These are phyloP conservation scores for Rhexocercosporidium sp. DNA, from an alignment of 2,329 filamentous ascomycete genomes.

Conservation along the genomic window DNA sequence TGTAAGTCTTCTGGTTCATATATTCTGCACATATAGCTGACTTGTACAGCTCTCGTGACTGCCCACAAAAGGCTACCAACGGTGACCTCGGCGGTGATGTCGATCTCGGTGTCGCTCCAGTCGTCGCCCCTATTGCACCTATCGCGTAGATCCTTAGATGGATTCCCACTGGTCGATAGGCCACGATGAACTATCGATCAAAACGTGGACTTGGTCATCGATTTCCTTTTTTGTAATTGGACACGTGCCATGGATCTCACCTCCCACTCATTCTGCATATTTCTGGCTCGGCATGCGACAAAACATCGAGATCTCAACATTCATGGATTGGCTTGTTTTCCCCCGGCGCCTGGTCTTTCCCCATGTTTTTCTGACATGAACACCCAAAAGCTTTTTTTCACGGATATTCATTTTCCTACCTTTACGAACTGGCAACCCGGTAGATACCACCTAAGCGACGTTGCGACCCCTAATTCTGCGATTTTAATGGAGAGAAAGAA, in stretches of 20 bases:
- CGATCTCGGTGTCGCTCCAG: conserved; percentile 44
- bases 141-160: conserved; percentile 47
- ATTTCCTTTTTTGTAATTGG: conserved; percentile 40
- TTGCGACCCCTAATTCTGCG: conserved; percentile 38
- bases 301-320: conserved; percentile 28
- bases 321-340: conserved; percentile 38
- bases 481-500: conserved; percentile 28
- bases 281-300: conserved; percentile 37
- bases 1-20: conserved; percentile 59
- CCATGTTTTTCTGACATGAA: conserved; percentile 35
- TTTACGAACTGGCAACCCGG: conserved; percentile 42
- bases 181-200: conserved; percentile 42
- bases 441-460: conserved; percentile 42
- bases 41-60: conserved; percentile 31
- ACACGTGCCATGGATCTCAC: conserved; percentile 36
- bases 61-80: conserved; percentile 71
- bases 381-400: conserved; percentile 39
- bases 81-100: conserved; percentile 50
- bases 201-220: conserved; percentile 39
- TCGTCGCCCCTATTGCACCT: conserved; percentile 47
- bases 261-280: conserved; percentile 40
- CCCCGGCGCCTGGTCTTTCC: conserved; percentile 42
- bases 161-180: conserved; percentile 39
- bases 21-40: conserved; percentile 5
- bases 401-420: conserved; percentile 42